A percentile compares a stretch with the other conserved stretches of the same genome.
These are phyloP conservation scores for Verticillium klebahnii DNA, from an alignment of 2,329 filamentous ascomycete species.

Conservation along the genomic window DNA sequence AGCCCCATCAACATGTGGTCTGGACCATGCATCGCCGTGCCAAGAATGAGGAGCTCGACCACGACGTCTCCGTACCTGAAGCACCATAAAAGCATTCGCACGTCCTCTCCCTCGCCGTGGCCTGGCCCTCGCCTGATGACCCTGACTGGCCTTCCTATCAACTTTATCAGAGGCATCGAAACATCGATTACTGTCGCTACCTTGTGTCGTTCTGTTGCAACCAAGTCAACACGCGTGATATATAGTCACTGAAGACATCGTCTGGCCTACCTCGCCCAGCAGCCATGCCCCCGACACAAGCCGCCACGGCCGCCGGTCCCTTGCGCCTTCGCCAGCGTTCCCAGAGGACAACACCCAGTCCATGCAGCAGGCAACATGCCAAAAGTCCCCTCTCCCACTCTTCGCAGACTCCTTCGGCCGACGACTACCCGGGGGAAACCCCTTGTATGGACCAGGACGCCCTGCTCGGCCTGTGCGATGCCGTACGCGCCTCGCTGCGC, in stretches of 20 bases:
- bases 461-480: constrained; percentile 37
- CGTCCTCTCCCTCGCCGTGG: too few species aligned
- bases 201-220: too few species aligned
- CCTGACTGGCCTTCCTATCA: too few species aligned
- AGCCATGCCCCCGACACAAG: constrained; percentile 9
- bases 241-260: too few species aligned
- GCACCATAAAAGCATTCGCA: background rate
- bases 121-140: background rate
- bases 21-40: background rate
- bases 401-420: constrained; percentile 1
- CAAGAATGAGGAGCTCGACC: background rate
- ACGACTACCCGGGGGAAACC: constrained; percentile 5
- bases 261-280: background rate
- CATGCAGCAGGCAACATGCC: background rate
- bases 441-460: background rate
- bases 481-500: constrained; percentile 30
- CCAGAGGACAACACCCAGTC: background rate
- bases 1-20: constrained; percentile 1
- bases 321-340: constrained; percentile 2
- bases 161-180: too few species aligned
- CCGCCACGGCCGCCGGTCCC: constrained; percentile 3
- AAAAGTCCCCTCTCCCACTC: background rate
- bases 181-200: too few species aligned
- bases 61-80: background rate
- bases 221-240: too few species aligned